Base-by-base conservation (phyloP, 768 basidiomycete genomes). In the Hypholoma fasciculare region DNA sequence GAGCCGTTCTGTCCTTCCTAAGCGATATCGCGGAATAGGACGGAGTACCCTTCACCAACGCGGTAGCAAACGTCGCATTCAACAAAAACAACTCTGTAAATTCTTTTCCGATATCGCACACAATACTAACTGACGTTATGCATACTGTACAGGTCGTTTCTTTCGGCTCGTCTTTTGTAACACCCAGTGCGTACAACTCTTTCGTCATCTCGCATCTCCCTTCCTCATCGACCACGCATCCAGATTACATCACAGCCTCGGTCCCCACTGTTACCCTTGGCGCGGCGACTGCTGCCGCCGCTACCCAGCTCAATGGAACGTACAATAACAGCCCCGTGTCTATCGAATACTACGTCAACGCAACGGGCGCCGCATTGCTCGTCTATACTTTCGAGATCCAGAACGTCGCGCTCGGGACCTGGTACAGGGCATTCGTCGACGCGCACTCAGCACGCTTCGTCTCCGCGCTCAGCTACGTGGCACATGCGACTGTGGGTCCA, bases 361-460 rank as follows among this genome's bases (percentile, higher is more conserved):
- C 73, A 1, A 80, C 61, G 74, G 74, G 71, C 3, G 71, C 67
- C 20, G 72, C 65, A 16, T 23, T 23, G 30, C 73, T 82, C 8
- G 71, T 76, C 3, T 75, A 81, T 63, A 69, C 71, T 19, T 61
- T 76, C 12, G 74, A 77, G 44, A 69, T 77, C 20, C 67, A 67
- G 48, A 74, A 76, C 56, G 62, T 70, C 13, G 58, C 62, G 1
- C 64, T 66, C 4, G 67, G 80, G 44, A 73, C 78, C 8, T 87
- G 81, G 80, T 79, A 76, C 62, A 81, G 87, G 67, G 84, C 82
- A 0, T 83, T 82, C 57, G 77, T 87, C 44, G 84, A 86, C 61
- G 84, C 82, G 6, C 79, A 80, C 60, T 71, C 77, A n/a, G 80
- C 80, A 16, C 78, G 81, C 30, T 63, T 86, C 37, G 65, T 83